Evolutionary conservation across 768 basidiomycete species (phyloP).

Genomic region (Terana coerulea): DNA sequence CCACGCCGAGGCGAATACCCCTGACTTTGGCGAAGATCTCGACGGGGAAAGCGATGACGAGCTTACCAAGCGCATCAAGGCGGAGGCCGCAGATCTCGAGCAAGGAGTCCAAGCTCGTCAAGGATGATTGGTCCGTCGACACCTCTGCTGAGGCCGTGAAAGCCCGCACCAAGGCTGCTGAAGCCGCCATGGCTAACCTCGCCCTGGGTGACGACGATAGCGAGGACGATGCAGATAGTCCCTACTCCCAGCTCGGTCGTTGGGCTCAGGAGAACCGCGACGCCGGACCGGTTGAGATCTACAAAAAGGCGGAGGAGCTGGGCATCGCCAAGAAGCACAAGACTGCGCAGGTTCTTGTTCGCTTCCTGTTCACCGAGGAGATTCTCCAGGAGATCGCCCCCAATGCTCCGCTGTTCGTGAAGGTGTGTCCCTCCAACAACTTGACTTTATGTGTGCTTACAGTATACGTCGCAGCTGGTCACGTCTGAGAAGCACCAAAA

Average conservation of each 20-base stretch:
- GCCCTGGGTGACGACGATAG: constrained; percentile 75
- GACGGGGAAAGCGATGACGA: constrained; percentile 78
- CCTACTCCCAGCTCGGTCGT: constrained; percentile 75
- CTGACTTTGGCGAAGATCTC: constrained; percentile 37
- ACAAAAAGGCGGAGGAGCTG: constrained; percentile 85
- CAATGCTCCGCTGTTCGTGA: constrained; percentile 69
- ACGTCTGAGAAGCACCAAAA: constrained; percentile 96
- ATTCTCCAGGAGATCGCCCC: constrained; percentile 59
- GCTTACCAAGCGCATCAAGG: constrained; percentile 86
- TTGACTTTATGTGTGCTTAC: not conserved
- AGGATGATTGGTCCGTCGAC: constrained; percentile 90
- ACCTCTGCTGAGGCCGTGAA: constrained; percentile 88
- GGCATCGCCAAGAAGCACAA: constrained; percentile 96
- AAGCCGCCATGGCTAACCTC: constrained; percentile 49
- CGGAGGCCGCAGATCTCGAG: constrained; percentile 80
- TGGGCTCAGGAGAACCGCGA: constrained; percentile 79
- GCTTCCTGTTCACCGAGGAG: constrained; percentile 77
- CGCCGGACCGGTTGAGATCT: constrained; percentile 62
- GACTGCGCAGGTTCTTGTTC: constrained; percentile 76
- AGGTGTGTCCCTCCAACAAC: constrained; percentile 46
- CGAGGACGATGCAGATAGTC: constrained; percentile 83
- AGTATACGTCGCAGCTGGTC: constrained; percentile 56
- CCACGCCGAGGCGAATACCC: constrained; percentile 35
- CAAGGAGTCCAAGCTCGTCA: constrained; percentile 51
- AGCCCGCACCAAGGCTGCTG: constrained; percentile 71